Base-by-base conservation (phyloP, 2,329 filamentous ascomycete genomes). In the Alternaria ventricosa region DNA sequence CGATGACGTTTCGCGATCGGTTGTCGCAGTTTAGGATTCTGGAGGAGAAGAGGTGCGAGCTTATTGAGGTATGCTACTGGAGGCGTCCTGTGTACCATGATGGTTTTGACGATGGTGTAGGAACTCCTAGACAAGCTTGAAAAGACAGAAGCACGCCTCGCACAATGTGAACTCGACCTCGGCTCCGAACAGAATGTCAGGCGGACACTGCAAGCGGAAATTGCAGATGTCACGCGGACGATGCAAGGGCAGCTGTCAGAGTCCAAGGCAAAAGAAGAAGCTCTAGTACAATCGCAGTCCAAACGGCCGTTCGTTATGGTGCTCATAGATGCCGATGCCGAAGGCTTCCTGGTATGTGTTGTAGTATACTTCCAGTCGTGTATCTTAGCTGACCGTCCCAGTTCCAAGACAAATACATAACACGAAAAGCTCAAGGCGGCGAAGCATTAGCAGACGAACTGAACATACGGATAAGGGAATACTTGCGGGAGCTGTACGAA, bases 381-480 rank as follows among this genome's bases (percentile, higher is more conserved):
- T 23, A 20, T 28, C 13, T 8, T 5, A 61, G 18, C 54, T 70
- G 10, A 69, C 18, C 22, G 8, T 36, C 9, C 13, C 30, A 79
- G 78, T 80, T 80, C 61, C 77, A 77, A 63, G 78, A 80, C 68
- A 78, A 76, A 57, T 80, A 75, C 59, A 68, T 78, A 25, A 79
- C 78, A 30, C 71, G 73, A 28, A 75, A 77, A 41, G 71, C 74
- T 6, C 75, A 78, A 66, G 76, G 78, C 23, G 78, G 78, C 6
- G 78, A 79, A 57, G 66, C 73, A 43, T 57, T 78, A 3, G 77
- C 78, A 20, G 78, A 80, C 44, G 77, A 80, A 53, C 67, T 80
- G 12, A 71, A 78, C 41, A 69, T 75, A 30, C 71, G 75, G 10
- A 73, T 69, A 47, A 72, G 76, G 46, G 77, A 80, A 63, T 79